Evolutionary conservation across 352 stramenopile species (phyloP).

Genomic region (Phytophthora pinifolia): DNA sequence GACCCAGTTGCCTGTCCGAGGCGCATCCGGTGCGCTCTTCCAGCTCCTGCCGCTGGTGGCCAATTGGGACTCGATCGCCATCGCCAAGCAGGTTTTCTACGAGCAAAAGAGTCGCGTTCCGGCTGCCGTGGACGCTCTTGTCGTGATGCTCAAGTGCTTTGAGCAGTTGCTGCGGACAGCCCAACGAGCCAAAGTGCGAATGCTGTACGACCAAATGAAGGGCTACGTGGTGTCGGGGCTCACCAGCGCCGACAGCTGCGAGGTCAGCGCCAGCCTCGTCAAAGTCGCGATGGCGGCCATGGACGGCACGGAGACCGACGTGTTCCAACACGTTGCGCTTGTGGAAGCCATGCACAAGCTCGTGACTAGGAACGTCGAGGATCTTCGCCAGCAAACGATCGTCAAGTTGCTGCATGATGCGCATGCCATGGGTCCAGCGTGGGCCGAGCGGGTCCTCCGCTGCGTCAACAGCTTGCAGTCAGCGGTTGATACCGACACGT

Average conservation of each 20-base stretch:
- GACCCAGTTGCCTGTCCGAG: conserved; percentile 49
- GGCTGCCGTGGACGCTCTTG: conserved; percentile 40
- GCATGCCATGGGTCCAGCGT: conserved; percentile 19
- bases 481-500: conserved; percentile 37
- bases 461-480: conserved; percentile 41
- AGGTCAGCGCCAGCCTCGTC: conserved; percentile 37
- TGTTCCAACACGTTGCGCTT: conserved; percentile 40
- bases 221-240: conserved; percentile 48
- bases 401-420: conserved; percentile 60
- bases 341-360: conserved; percentile 44
- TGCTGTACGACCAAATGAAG: conserved; percentile 66
- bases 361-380: conserved; percentile 49
- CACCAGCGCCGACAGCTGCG: conserved; percentile 37
- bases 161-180: conserved; percentile 33
- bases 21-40: conserved; percentile 55
- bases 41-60: conserved; percentile 39
- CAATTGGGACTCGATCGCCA: conserved; percentile 62
- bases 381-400: conserved; percentile 57
- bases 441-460: conserved; percentile 26
- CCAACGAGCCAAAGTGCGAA: conserved; percentile 22
- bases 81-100: conserved; percentile 81
- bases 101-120: conserved; percentile 42
- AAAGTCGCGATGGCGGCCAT: conserved; percentile 18
- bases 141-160: conserved; percentile 61
- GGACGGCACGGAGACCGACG: conserved; percentile 20